A percentile compares a stretch with the other conserved stretches of the same genome.
phyloP scores from a whole-genome alignment of 2,329 filamentous ascomycete species.

The Paramyrothecium sp. region DNA sequence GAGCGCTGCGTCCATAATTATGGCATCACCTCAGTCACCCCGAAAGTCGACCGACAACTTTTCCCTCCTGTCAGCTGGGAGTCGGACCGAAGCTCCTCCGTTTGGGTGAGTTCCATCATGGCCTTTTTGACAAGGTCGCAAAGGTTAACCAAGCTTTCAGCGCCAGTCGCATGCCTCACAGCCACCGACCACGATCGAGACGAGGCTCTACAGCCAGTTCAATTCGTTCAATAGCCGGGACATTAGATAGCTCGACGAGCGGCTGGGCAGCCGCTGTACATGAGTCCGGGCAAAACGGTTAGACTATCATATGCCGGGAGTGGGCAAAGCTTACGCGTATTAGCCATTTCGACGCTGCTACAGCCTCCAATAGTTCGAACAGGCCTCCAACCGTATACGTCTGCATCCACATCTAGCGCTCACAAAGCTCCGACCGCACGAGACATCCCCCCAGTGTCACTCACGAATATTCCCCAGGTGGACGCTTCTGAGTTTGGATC shows the following conservation, averaged over 20 bases:
- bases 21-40: constrained; percentile 55
- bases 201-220: constrained; percentile 86
- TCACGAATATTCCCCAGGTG: constrained; percentile 84
- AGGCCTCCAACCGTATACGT: constrained; percentile 76
- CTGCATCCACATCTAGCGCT: constrained; percentile 65
- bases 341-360: constrained; percentile 90
- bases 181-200: constrained; percentile 54
- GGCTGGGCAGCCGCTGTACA: constrained; percentile 54
- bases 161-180: constrained; percentile 36
- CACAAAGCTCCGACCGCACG: constrained; percentile 81
- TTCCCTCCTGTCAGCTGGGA: constrained; percentile 48
- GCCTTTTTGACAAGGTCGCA: neutral
- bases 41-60: constrained; percentile 67
- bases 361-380: constrained; percentile 88
- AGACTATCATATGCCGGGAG: constrained; percentile 10
- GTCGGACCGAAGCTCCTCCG: constrained; percentile 56
- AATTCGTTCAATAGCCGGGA: constrained; percentile 81
- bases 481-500: constrained; percentile 77
- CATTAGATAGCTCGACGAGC: constrained; percentile 66
- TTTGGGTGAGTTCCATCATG: constrained; percentile 45
- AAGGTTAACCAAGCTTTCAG: constrained; percentile 14
- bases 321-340: constrained; percentile 11
- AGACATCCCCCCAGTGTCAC: constrained; percentile 89
- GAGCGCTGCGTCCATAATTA: constrained; percentile 33
- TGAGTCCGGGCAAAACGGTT: constrained; percentile 84